Base-by-base conservation (phyloP, 164 flowering plant genomes). In the Vitis riparia region DNA sequence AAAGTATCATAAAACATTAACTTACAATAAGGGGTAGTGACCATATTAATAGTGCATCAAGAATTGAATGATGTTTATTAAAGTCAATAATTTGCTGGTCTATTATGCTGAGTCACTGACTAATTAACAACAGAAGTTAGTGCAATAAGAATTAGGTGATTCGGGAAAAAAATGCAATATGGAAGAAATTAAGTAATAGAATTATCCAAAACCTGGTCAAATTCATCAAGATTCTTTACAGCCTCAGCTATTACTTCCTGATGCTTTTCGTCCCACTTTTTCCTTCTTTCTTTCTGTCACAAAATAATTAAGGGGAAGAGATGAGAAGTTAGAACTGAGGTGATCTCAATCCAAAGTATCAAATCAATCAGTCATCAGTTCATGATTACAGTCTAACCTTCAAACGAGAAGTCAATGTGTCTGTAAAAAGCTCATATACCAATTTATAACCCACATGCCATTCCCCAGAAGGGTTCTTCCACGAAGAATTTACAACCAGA, bases 401-500 rank as follows among this genome's bases (percentile, higher is more conserved):
- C 75, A 95, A 71, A 63, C 99, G 93, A 71, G 95, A 87, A 56
- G 89, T 89, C 77, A 95, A 80, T 23, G 82, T 81, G 66, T 78
- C 76, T 2, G 98, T 93, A 75, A 95, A 90, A 62, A 95, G 89
- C 81, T 95, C 94, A 77, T 93, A 95, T 7, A 95, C 85, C 71
- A 93, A 73, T 73, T 91, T 91, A 75, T 50, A 88, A 55, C 99
- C 99, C 64, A 95, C 93, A 72, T 82, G 99, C 99, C 99, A 95
- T 69, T 90, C 91, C 67, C 96, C 98, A 72, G 94, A 79, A 65
- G 99, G 97, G 70, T 95, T 95, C 69, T 83, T 86, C 99, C 99
- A 95, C 30, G 88, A 81, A 27, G 94, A 70, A 77, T 90, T 93
- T 55, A 93, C 78, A 74, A 73, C 71, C 71, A 95, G 73, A 65